Percentiles rank a stretch among this genome's conserved stretches.
Conservation (phyloP, 345 rosid genomes). For the Tarenaya hassleriana region DNA sequence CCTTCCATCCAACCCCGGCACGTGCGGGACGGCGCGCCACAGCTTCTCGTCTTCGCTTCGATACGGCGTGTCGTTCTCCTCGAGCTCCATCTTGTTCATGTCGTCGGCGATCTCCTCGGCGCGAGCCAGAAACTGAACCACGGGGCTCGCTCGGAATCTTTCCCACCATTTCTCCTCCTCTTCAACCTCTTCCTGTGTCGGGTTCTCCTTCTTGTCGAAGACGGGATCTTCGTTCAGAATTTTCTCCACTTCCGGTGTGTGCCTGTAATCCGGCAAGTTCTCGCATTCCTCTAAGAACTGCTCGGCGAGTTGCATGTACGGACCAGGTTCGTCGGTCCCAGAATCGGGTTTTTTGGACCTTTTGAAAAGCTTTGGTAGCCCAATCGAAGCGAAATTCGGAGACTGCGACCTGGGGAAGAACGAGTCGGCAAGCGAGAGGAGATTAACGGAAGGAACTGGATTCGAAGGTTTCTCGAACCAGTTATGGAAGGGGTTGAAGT, state of each 20-base stretch:
- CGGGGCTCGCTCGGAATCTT: constrained; percentile 53
- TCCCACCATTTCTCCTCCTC: constrained; percentile 77
- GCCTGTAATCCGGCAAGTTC: constrained; percentile 64
- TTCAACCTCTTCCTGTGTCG: constrained; percentile 50
- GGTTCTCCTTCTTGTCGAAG: constrained; percentile 65
- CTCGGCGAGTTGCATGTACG: constrained; percentile 37
- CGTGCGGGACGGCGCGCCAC: constrained; percentile 71
- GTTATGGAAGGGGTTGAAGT: constrained; percentile 69
- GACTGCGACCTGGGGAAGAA: constrained; percentile 27
- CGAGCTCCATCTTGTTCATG: constrained; percentile 54
- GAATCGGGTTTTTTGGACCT: constrained; percentile 30
- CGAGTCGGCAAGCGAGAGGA: constrained; percentile 34
- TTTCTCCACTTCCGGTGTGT: constrained; percentile 71
- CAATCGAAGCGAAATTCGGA: constrained; percentile 57
- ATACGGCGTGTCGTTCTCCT: constrained; percentile 50
- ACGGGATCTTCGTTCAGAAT: constrained; percentile 50
- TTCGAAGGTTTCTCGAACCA: constrained; percentile 74
- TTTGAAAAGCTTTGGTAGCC: constrained; percentile 32
- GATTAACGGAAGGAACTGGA: constrained; percentile 49
- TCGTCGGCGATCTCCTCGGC: constrained; percentile 56
- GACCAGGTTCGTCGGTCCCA: constrained; percentile 36
- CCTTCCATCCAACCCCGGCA: constrained; percentile 69
- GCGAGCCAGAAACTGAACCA: constrained; percentile 55
- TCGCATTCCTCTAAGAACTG: constrained; percentile 79
- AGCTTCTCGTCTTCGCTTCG: constrained; percentile 58